Percentiles rank a stretch among this genome's conserved stretches.
Conservation (phyloP, 345 rosid genomes). For the Geranium rotundifolium region DNA sequence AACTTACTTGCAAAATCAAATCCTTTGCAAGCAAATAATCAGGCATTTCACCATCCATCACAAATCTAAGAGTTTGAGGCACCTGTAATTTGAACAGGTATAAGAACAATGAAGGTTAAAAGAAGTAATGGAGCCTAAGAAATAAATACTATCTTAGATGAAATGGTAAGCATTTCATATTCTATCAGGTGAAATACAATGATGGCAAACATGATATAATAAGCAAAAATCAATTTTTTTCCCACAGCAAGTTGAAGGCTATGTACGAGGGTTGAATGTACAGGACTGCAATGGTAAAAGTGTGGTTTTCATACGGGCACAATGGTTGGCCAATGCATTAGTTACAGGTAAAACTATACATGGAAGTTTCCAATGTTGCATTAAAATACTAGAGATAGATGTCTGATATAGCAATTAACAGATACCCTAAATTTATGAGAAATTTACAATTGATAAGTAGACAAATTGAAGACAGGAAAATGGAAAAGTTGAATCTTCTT, state of each 20-base stretch:
- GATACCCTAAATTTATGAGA: background rate
- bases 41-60: slow-evolving; percentile 98
- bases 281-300: background rate
- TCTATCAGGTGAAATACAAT: background rate
- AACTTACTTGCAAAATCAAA: slow-evolving; percentile 88
- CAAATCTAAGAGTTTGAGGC: slow-evolving; percentile 87
- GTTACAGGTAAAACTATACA: background rate
- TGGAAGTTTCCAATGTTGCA: background rate
- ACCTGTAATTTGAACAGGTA: slow-evolving; percentile 38
- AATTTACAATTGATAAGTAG: background rate
- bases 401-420: background rate
- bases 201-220: background rate
- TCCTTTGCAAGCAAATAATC: slow-evolving; percentile 82
- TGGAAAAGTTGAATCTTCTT: background rate
- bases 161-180: background rate
- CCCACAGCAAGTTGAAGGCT: background rate
- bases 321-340: background rate
- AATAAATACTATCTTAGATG: background rate
- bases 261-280: background rate
- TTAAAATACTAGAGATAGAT: background rate
- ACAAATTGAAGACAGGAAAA: background rate
- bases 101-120: background rate
- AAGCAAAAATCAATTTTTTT: background rate
- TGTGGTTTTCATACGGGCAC: background rate
- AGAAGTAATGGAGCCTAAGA: background rate